Percentiles rank a stretch among this genome's conserved stretches.
phyloP scores from a whole-genome alignment of 1,284 basidiomycete genomes.

The Mrakiaceae sp. region DNA sequence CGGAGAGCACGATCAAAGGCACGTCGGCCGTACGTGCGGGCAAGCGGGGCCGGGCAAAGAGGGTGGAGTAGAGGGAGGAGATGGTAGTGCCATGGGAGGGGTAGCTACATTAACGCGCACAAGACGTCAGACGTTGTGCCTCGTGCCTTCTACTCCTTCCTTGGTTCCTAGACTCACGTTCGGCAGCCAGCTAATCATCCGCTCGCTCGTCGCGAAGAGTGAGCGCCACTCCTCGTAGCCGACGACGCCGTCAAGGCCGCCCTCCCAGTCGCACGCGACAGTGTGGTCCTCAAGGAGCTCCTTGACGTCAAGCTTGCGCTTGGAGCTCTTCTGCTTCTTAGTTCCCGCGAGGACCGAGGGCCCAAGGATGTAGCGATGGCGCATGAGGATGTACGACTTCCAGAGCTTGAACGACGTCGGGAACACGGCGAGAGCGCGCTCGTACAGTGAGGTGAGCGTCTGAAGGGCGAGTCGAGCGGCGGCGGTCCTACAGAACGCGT shows the following conservation, averaged over 20 bases:
- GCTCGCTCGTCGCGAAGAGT: constrained; percentile 77
- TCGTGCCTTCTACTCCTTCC: too few relatives aligned
- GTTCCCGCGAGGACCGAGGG: constrained; percentile 39
- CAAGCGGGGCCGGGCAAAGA: constrained; percentile 69
- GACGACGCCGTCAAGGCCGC: constrained; percentile 70
- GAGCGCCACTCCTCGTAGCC: constrained; percentile 93
- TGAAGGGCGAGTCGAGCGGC: constrained; percentile 64
- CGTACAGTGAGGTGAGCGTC: constrained; percentile 79
- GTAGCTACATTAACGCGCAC: constrained; percentile 47
- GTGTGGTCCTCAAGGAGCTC: constrained; percentile 68
- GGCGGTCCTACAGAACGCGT: constrained; percentile 42
- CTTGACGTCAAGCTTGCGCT: constrained; percentile 56
- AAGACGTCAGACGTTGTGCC: too few relatives aligned
- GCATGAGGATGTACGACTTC: constrained; percentile 78
- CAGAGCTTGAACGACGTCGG: constrained; percentile 87
- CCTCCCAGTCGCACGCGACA: constrained; percentile 58
- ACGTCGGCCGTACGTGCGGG: constrained; percentile 78
- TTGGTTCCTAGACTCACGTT: constrained; percentile 45
- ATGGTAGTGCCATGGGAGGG: constrained; percentile 89
- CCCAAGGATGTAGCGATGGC: constrained; percentile 79
- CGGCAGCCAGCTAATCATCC: constrained; percentile 87
- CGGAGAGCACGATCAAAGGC: constrained; percentile 93
- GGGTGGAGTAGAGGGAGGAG: constrained; percentile 83
- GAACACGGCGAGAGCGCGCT: constrained; percentile 78
- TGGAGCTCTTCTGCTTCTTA: constrained; percentile 32